Evolutionary conservation across 2,329 filamentous ascomycete species (phyloP).

Genomic region (Fusarium annulatum): DNA sequence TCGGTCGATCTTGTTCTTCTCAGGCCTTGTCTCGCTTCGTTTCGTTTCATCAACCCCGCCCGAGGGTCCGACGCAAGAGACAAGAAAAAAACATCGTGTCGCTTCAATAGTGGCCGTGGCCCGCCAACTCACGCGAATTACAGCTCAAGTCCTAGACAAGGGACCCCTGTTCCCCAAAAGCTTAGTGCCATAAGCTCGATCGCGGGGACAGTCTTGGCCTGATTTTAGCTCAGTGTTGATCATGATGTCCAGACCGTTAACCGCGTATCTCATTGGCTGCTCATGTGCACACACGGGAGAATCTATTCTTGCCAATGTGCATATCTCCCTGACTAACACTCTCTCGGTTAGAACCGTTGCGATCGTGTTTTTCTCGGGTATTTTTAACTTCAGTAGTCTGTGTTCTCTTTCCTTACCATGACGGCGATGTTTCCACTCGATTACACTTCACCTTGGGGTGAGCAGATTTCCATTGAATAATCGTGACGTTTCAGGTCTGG

Average conservation of each 20-base stretch:
- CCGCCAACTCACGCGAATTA: background rate
- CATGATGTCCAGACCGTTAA: background rate
- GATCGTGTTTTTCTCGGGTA: background rate
- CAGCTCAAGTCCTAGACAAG: constrained; percentile 4
- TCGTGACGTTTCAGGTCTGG: constrained; percentile 16
- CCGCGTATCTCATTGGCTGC: background rate
- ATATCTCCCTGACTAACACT: background rate
- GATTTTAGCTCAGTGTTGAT: constrained; percentile 3
- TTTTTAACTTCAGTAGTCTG: constrained; percentile 21
- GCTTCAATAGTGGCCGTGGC: constrained; percentile 6
- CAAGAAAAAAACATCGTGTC: constrained; percentile 6
- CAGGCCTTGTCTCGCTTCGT: background rate
- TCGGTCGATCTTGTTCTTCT: background rate
- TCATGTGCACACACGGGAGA: background rate
- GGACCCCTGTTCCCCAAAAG: constrained; percentile 4
- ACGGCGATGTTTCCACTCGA: background rate
- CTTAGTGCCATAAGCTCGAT: constrained; percentile 9
- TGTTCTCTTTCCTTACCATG: background rate
- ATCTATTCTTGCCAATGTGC: constrained; percentile 12
- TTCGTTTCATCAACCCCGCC: background rate
- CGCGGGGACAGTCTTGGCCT: constrained; percentile 13
- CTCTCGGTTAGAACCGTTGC: constrained; percentile 1
- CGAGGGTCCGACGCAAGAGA: constrained; percentile 13
- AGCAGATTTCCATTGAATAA: constrained; percentile 11
- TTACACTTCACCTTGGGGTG: background rate